Evolutionary conservation across 2,329 filamentous ascomycete genomes (phyloP).

Genomic region (Exophiala dermatitidis): DNA sequence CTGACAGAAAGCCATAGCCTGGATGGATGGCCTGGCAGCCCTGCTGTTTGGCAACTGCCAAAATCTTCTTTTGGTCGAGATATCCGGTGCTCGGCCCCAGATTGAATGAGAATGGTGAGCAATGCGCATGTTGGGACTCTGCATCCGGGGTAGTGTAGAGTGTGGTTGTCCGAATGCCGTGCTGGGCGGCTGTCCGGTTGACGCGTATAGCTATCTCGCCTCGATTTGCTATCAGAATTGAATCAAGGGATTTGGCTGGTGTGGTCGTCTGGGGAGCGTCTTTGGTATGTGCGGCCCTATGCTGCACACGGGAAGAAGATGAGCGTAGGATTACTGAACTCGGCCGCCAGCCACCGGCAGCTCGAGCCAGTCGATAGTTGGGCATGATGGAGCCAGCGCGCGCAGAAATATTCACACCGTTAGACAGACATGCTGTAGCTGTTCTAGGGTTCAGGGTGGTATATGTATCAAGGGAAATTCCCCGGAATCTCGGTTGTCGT

Average conservation of each 20-base stretch:
- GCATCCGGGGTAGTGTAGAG: slow-evolving; percentile 92
- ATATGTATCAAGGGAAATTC: not conserved
- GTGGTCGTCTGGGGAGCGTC: not conserved
- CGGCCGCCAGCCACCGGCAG: slow-evolving; percentile 9
- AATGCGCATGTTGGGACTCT: slow-evolving; percentile 76
- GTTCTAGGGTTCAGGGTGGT: not conserved
- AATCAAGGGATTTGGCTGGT: slow-evolving; percentile 20
- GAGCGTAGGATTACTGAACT: slow-evolving; percentile 3
- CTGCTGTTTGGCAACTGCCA: slow-evolving; percentile 74
- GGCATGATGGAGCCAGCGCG: slow-evolving; percentile 7
- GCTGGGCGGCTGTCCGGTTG: slow-evolving; percentile 73
- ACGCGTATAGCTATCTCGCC: slow-evolving; percentile 96
- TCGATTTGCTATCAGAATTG: slow-evolving; percentile 77
- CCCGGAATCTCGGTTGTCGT: slow-evolving; percentile 13
- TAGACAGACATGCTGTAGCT: not conserved
- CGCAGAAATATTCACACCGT: not conserved
- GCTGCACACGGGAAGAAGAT: not conserved
- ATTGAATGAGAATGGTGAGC: slow-evolving; percentile 74
- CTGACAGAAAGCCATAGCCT: slow-evolving; percentile 77
- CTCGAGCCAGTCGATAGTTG: slow-evolving; percentile 9
- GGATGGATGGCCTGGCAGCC: slow-evolving; percentile 90
- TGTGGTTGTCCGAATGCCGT: slow-evolving; percentile 88
- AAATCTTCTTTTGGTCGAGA: slow-evolving; percentile 87
- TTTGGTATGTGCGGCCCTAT: slow-evolving; percentile 6
- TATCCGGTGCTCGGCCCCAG: slow-evolving; percentile 80